Evolutionary conservation across 495 filamentous ascomycete genomes (phyloP).

Genomic region (Hypoxylon rickii): DNA sequence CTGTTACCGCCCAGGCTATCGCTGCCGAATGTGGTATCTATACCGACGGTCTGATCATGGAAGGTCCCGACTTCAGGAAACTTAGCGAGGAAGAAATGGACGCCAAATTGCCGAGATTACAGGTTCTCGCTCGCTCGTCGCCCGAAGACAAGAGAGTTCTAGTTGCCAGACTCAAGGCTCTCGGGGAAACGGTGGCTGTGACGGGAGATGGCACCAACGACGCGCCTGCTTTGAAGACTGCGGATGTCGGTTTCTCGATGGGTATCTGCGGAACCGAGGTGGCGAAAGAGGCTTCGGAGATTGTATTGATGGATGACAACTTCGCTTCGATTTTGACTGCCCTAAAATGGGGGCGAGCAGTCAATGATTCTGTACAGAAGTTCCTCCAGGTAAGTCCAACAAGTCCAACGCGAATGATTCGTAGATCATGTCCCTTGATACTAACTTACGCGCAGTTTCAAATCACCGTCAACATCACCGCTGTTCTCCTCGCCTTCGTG

Average conservation of each 20-base stretch:
- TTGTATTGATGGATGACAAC: conserved; percentile 93
- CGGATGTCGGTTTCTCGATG: conserved; percentile 93
- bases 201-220: conserved; percentile 95
- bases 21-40: conserved; percentile 84
- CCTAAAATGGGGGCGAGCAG: conserved; percentile 84
- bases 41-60: conserved; percentile 79
- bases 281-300: conserved; percentile 90
- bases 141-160: conserved; percentile 84
- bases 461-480: conserved; percentile 89
- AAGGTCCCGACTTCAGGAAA: conserved; percentile 78
- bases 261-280: conserved; percentile 89
- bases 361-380: conserved; percentile 89
- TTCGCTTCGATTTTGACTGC: conserved; percentile 90
- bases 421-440: not conserved
- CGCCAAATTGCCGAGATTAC: conserved; percentile 70
- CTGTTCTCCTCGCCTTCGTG: conserved; percentile 81
- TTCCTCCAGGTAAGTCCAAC: conserved; percentile 69
- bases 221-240: conserved; percentile 82
- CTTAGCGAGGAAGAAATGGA: conserved; percentile 70
- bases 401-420: not conserved
- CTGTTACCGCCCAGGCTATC: conserved; percentile 83
- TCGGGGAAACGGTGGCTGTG: conserved; percentile 90
- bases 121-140: conserved; percentile 83
- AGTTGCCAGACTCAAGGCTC: conserved; percentile 77
- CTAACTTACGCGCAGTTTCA: conserved; percentile 67